phyloP scores from a whole-genome alignment of 1,139 yeast species.

The Pichia sp. region DNA sequence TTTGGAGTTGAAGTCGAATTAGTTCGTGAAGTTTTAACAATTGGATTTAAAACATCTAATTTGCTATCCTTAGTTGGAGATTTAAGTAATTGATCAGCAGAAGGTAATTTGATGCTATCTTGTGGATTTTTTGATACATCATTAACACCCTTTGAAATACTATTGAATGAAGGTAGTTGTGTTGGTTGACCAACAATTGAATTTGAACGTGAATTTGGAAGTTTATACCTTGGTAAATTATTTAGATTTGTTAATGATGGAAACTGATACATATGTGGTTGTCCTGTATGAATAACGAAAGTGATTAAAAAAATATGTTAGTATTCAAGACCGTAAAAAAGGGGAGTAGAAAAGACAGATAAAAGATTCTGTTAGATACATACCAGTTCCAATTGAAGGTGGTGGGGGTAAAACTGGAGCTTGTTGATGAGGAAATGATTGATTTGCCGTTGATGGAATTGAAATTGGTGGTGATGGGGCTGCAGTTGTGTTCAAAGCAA shows the following conservation, averaged over 20 bases:
- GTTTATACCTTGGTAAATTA: slow-evolving; percentile 9
- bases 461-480: slow-evolving; percentile 2
- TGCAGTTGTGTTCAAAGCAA: neutral
- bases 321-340: neutral
- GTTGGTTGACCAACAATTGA: slow-evolving; percentile 7
- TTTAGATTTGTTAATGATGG: slow-evolving; percentile 11
- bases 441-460: neutral
- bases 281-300: slow-evolving; percentile 3
- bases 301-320: neutral
- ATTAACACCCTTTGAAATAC: slow-evolving; percentile 7
- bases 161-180: slow-evolving; percentile 13
- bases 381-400: slow-evolving; percentile 10
- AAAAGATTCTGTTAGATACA: neutral
- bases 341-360: neutral
- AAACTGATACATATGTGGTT: slow-evolving; percentile 12
- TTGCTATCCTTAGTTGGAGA: slow-evolving; percentile 7
- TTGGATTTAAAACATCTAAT: slow-evolving; percentile 5
- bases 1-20: slow-evolving; percentile 10
- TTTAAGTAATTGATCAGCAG: slow-evolving; percentile 14
- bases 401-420: slow-evolving; percentile 51
- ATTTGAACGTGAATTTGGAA: neutral
- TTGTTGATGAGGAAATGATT: slow-evolving; percentile 24
- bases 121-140: slow-evolving; percentile 10
- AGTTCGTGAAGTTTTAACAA: slow-evolving; percentile 14
- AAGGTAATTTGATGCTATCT: slow-evolving; percentile 20